Evolutionary conservation across 2,329 filamentous ascomycete species (phyloP), one percentile per base, ranked within the genome.

Genomic region (Helminthosporium solani): DNA sequence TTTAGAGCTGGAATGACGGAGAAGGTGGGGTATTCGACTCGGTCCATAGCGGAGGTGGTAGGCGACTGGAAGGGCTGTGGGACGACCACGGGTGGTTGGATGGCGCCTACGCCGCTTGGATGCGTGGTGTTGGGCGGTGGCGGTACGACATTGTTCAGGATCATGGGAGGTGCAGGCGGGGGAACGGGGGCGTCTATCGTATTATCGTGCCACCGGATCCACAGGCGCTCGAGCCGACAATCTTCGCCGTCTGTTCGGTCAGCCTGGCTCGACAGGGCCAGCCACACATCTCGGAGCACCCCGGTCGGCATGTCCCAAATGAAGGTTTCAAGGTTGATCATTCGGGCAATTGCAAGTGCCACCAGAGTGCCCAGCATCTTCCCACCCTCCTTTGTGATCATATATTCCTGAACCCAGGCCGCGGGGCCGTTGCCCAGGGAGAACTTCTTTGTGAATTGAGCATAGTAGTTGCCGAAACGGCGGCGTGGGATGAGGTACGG

Each of bases 231-330:
- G 37, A 94, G 73, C 35, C 85, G 84, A 60, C 85, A 85, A 33
- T 81, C 77, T 37, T 82, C 75, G 19, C 80, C 77, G 31, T 82
- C 76, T 31, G 76, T 72, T 18, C 80, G 76, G 57, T 87, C 79
- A 31, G 82, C 83, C 11, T 90, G 74, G 4, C 86, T 89, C 1
- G 85, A 83, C 37, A 95, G 76, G 18, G 88, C 85, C 63, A 90
- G 81, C 80, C 90, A 94, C 21, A 92, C 86, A 64, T 92, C 87
- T 42, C 88, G 80, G 42, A 90, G 72, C 15, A 94, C 86, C 1
- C 88, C 89, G 0, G 88, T 94, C 0, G 88, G 88, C 88, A 94
- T 92, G 61, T 95, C 88, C 88, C 88, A 94, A 2, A 88, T 78
- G 61, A 94, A 94, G 0, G 83, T 84, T 69, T 94, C 88, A 31